Conservation (phyloP, 495 filamentous ascomycete genomes). For the Aspergillus nidulans region DNA sequence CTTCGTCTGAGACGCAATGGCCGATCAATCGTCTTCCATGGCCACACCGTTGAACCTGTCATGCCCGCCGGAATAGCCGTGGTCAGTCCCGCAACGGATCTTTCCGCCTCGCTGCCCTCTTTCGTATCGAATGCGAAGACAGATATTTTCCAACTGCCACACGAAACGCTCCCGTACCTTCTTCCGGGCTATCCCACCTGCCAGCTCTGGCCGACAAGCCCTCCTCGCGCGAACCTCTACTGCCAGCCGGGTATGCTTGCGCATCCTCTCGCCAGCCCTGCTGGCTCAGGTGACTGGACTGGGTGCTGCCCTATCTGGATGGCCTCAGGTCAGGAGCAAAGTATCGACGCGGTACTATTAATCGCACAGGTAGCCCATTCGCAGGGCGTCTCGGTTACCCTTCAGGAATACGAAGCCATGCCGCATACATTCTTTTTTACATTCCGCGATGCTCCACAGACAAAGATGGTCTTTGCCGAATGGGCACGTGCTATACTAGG, state of each 20-base stretch:
- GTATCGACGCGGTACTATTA: not conserved
- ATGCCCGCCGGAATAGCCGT: slow-evolving; percentile 5
- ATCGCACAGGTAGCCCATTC: not conserved
- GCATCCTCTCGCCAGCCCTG: slow-evolving; percentile 5
- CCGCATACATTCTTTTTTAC: slow-evolving; percentile 1
- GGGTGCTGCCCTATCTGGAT: slow-evolving; percentile 6
- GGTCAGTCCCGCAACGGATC: slow-evolving; percentile 1
- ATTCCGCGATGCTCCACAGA: slow-evolving; percentile 1
- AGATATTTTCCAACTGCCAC: not conserved
- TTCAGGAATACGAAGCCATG: slow-evolving; percentile 1
- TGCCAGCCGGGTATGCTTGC: slow-evolving; percentile 4
- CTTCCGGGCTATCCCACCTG: not conserved
- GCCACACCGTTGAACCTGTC: not conserved
- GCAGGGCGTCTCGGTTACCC: not conserved
- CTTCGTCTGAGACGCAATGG: slow-evolving; percentile 1
- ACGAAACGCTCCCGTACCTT: not conserved
- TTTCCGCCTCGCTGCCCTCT: not conserved
- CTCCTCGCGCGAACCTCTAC: slow-evolving; percentile 5
- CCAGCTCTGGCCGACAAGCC: not conserved
- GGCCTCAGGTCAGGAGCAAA: not conserved
- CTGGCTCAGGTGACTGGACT: slow-evolving; percentile 2
- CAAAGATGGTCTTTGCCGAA: not conserved
- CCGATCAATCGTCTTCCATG: not conserved
- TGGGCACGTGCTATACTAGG: not conserved
- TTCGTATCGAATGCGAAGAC: not conserved